phyloP scores from a whole-genome alignment of 1,284 basidiomycete genomes.

The Marasmius oreades region DNA sequence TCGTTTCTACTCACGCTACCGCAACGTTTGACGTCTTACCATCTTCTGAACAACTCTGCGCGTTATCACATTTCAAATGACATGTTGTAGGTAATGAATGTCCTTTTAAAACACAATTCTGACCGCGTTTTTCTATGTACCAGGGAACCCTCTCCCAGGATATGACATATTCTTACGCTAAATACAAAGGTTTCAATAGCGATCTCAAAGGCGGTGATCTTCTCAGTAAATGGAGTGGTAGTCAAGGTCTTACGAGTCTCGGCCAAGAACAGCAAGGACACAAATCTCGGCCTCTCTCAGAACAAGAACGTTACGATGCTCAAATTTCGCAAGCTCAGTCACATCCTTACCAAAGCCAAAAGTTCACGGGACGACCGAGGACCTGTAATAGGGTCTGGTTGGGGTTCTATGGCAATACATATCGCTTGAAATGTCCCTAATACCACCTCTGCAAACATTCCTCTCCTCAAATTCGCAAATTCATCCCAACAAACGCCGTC shows the following conservation, averaged over 20 bases:
- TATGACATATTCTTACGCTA: slow-evolving; percentile 82
- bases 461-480: slow-evolving; percentile 73
- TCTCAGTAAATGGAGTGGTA: slow-evolving; percentile 31
- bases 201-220: slow-evolving; percentile 42
- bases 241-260: slow-evolving; percentile 28
- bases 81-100: slow-evolving; percentile 42
- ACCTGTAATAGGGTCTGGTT: slow-evolving; percentile 80
- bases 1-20: slow-evolving; percentile 55
- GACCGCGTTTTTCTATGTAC: slow-evolving; percentile 20
- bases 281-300: neutral
- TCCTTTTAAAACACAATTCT: neutral
- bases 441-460: slow-evolving; percentile 72
- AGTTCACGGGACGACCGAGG: slow-evolving; percentile 60
- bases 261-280: slow-evolving; percentile 5
- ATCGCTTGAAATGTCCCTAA: slow-evolving; percentile 49
- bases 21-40: slow-evolving; percentile 53
- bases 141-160: slow-evolving; percentile 67
- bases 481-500: too few species aligned
- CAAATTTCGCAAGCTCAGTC: slow-evolving; percentile 64
- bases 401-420: slow-evolving; percentile 75
- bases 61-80: slow-evolving; percentile 73
- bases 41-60: slow-evolving; percentile 67
- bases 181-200: slow-evolving; percentile 62
- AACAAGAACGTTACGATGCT: slow-evolving; percentile 47
- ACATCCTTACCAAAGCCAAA: slow-evolving; percentile 51